Evolutionary conservation across 768 basidiomycete genomes (phyloP), one percentile per base, ranked within the genome.

Genomic region (Tylopilus cervinicoccineus): DNA sequence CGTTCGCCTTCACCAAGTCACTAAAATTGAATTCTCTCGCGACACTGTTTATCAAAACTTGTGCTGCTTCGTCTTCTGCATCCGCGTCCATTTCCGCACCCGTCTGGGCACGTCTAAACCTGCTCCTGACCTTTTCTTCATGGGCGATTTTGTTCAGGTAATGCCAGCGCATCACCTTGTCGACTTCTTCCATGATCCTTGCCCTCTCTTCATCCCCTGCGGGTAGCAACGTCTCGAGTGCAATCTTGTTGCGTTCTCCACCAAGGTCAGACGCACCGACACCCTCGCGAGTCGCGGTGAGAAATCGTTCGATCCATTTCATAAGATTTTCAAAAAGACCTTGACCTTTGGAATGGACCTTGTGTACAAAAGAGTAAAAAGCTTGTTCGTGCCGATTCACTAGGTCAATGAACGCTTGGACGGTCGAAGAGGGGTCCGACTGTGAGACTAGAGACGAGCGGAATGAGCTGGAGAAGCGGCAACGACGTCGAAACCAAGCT

Each of bases 301-400:
- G 76, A 73, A 98, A 98, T 29, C 90, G 80, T 68, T 98, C 94
- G 66, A 96, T 87, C 96, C 96, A 99, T 32, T 76, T 79, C 93
- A 97, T 97, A 48, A 99, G 81, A 59, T 78, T 81, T 60, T 93
- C 88, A 66, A 99, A 99, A 12, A 99, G 77, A 19, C 85, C 87
- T 61, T 93, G 87, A 29, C 96, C 96, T 64, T 97, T 97, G 38
- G 92, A 86, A 62, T 99, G 96, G 2, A 99, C 96, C 58, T 95
- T 96, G 79, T 99, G 93, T 23, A 99, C 94, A 63, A 99, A 99
- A 49, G 77, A 76, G 74, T 99, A 99, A 72, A 98, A 98, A 0
- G 92, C 71, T 61, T 94, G 91, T 59, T 98, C 93, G 66, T 99
- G 96, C 13, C 96, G 81, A 60, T 88, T 80, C 27, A 99, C 86